Conservation (phyloP, 2,329 filamentous ascomycete species). For the Calonectria leucothoes region DNA sequence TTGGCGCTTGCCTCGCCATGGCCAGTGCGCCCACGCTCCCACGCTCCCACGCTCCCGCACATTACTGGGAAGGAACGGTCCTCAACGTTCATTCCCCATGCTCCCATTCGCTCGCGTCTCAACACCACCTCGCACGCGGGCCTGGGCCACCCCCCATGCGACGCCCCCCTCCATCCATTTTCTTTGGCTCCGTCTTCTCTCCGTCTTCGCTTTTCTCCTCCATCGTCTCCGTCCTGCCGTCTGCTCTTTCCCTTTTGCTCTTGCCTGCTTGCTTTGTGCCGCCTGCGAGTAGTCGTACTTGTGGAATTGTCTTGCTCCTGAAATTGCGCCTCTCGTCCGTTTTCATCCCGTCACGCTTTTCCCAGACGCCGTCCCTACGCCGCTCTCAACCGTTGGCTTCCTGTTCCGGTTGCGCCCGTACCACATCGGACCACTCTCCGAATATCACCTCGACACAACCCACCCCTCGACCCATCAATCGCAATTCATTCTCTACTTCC, state of each 20-base stretch:
- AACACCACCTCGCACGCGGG: slow-evolving; percentile 12
- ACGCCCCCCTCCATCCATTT: slow-evolving; percentile 18
- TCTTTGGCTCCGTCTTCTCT: background rate
- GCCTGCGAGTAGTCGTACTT: background rate
- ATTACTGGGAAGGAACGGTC: slow-evolving; percentile 12
- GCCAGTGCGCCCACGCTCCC: background rate
- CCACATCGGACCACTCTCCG: slow-evolving; percentile 19
- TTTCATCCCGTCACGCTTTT: background rate
- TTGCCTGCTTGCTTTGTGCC: background rate
- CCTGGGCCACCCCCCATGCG: slow-evolving; percentile 2
- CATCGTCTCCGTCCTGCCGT: background rate
- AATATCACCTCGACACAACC: slow-evolving; percentile 4
- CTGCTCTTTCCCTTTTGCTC: background rate
- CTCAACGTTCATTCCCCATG: slow-evolving; percentile 18
- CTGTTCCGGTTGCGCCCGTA: slow-evolving; percentile 19
- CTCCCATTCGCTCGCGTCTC: slow-evolving; percentile 18
- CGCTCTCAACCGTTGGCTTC: background rate
- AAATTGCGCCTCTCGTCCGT: slow-evolving; percentile 9
- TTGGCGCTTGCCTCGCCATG: slow-evolving; percentile 4
- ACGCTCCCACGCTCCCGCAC: background rate
- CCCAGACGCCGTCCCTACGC: background rate
- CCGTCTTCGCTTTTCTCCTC: slow-evolving; percentile 3
- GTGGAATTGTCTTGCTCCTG: slow-evolving; percentile 14
- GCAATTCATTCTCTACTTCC: background rate
- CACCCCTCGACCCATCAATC: background rate